Evolutionary conservation across 2,329 filamentous ascomycete genomes (phyloP).

Genomic region (Aphanoascus verrucosus): DNA sequence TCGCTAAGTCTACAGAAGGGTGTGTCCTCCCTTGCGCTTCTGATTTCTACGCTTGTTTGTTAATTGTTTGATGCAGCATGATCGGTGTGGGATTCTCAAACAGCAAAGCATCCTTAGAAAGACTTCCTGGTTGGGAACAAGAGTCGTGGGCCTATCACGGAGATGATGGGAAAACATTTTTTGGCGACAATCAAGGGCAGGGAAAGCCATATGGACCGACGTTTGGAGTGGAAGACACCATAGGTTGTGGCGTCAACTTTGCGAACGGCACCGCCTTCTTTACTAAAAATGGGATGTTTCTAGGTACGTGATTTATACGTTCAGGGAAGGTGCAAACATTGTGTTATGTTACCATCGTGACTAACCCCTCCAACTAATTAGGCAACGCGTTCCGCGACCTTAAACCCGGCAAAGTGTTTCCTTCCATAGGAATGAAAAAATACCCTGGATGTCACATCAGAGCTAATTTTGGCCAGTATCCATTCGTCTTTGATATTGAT

Average conservation of each 20-base stretch:
- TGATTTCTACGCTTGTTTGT: conserved; percentile 25
- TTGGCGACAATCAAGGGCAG: conserved; percentile 45
- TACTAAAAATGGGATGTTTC: conserved; percentile 51
- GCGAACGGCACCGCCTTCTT: conserved; percentile 52
- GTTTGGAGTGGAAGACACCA: conserved; percentile 48
- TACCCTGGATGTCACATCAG: conserved; percentile 46
- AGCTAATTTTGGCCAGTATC: conserved; percentile 55
- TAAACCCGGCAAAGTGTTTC: conserved; percentile 37
- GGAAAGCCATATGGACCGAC: conserved; percentile 50
- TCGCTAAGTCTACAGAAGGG: conserved; percentile 58
- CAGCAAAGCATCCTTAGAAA: conserved; percentile 47
- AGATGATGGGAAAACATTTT: conserved; percentile 55
- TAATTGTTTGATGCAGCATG: conserved; percentile 22
- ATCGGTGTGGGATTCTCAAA: conserved; percentile 52
- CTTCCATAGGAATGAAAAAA: conserved; percentile 57
- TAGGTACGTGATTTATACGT: conserved; percentile 36
- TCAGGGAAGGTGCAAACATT: background rate
- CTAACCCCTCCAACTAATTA: conserved; percentile 28
- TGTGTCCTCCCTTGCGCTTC: conserved; percentile 28
- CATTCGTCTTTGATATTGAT: conserved; percentile 88
- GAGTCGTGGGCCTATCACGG: conserved; percentile 58
- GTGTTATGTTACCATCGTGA: background rate
- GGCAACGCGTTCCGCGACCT: conserved; percentile 46
- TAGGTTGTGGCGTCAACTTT: conserved; percentile 57
- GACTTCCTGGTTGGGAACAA: conserved; percentile 55